phyloP scores from a whole-genome alignment of 371 early-diverging fungal species.

The Lichtheimia ornata region DNA sequence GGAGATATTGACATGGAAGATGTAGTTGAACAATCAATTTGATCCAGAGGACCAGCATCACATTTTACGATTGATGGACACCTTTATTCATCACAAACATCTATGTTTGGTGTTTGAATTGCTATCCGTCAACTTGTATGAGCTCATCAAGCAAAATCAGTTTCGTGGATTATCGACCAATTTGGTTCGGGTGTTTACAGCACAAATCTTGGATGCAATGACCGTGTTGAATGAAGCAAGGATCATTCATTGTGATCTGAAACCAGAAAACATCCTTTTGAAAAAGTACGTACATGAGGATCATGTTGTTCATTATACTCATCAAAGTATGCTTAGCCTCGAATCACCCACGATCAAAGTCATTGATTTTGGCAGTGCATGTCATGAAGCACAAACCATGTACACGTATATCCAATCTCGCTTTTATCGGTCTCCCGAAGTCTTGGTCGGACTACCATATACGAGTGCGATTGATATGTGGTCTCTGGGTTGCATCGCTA shows the following conservation, averaged over 20 bases:
- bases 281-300: constrained; percentile 56
- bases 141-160: constrained; percentile 94
- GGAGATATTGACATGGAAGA: neutral
- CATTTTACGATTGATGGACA: constrained; percentile 85
- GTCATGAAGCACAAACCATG: constrained; percentile 87
- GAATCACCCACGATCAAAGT: constrained; percentile 93
- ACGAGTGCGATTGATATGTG: constrained; percentile 98
- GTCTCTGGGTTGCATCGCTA: constrained; percentile 99
- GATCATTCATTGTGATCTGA: constrained; percentile 98
- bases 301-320: neutral
- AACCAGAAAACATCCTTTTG: constrained; percentile 96
- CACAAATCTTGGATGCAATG: constrained; percentile 87
- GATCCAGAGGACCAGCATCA: constrained; percentile 84
- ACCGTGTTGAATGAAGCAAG: constrained; percentile 81
- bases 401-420: constrained; percentile 98
- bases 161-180: constrained; percentile 92
- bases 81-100: constrained; percentile 92
- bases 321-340: constrained; percentile 40
- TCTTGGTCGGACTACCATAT: constrained; percentile 92
- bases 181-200: constrained; percentile 83
- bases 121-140: constrained; percentile 94
- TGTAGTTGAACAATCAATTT: constrained; percentile 76
- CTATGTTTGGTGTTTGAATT: constrained; percentile 96
- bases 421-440: constrained; percentile 98
- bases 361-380: constrained; percentile 99